These are phyloP conservation scores for Clohesyomyces aquaticus DNA, from an alignment of 495 filamentous ascomycete species.

Conservation along the genomic window DNA sequence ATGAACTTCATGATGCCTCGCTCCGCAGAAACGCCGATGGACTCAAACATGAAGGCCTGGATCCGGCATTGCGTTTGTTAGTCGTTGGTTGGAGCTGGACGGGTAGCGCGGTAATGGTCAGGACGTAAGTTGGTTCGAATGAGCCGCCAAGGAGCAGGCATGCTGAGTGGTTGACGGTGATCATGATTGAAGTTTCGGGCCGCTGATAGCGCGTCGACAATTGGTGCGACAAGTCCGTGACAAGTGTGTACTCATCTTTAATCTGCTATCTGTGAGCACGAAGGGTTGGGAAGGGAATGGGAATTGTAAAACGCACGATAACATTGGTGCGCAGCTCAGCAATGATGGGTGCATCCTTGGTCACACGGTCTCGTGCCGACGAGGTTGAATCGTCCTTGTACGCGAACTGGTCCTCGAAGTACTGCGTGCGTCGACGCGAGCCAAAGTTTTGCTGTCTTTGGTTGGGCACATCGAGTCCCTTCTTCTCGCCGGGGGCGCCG, in stretches of 20 bases:
- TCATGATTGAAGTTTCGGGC: slow-evolving; percentile 69
- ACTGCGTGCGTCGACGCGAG: slow-evolving; percentile 48
- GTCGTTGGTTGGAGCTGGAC: slow-evolving; percentile 70
- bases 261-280: slow-evolving; percentile 52
- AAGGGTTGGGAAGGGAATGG: slow-evolving; percentile 1
- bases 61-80: slow-evolving; percentile 81
- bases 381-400: slow-evolving; percentile 52
- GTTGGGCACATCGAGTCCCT: not conserved
- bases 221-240: slow-evolving; percentile 67
- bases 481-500: slow-evolving; percentile 16
- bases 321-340: slow-evolving; percentile 85
- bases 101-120: slow-evolving; percentile 75
- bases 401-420: slow-evolving; percentile 65
- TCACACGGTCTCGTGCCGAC: slow-evolving; percentile 61
- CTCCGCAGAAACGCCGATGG: slow-evolving; percentile 63
- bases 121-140: slow-evolving; percentile 76
- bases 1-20: slow-evolving; percentile 73
- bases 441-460: slow-evolving; percentile 9
- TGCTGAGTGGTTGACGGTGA: slow-evolving; percentile 73
- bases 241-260: slow-evolving; percentile 68
- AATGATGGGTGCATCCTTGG: slow-evolving; percentile 70
- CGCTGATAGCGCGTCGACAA: slow-evolving; percentile 75
- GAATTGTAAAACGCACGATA: slow-evolving; percentile 62
- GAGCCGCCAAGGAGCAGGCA: slow-evolving; percentile 73
- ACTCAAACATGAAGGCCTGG: slow-evolving; percentile 67